Evolutionary conservation across 352 stramenopile genomes (phyloP).

Genomic region (Phytophthora megakarya): DNA sequence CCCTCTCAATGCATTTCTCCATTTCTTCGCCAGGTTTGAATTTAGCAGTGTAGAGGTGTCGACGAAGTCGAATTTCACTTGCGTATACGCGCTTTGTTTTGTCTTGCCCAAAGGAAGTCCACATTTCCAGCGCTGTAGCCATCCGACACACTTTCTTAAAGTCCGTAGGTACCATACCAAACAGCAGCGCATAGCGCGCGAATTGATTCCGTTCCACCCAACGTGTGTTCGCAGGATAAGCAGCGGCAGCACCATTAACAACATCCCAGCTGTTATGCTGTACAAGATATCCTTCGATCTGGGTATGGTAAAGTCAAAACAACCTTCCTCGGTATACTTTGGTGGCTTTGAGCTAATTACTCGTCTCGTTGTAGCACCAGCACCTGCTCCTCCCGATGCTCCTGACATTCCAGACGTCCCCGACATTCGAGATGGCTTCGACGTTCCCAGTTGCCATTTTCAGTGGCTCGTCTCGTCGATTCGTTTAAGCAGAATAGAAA

Average conservation of each 20-base stretch:
- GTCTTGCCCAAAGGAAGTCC: neutral
- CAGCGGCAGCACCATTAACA: neutral
- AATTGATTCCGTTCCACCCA: conserved; percentile 7
- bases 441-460: too few species aligned
- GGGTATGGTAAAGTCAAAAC: neutral
- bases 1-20: too few species aligned
- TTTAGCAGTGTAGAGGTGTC: neutral
- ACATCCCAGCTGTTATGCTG: neutral
- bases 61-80: conserved; percentile 1
- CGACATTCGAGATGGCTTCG: too few species aligned
- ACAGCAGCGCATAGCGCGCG: conserved; percentile 1
- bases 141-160: conserved; percentile 12
- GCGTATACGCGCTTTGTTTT: conserved; percentile 1
- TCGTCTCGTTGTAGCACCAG: neutral
- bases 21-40: neutral
- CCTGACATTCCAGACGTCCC: too few species aligned
- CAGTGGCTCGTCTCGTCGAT: too few species aligned
- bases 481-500: too few species aligned
- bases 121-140: conserved; percentile 2
- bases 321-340: neutral
- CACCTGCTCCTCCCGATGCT: too few species aligned
- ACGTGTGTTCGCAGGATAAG: neutral
- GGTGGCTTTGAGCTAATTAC: neutral
- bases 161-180: neutral
- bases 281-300: too few species aligned